phyloP scores from a whole-genome alignment of 257 asterid genomes.

The Nicotiana knightiana region DNA sequence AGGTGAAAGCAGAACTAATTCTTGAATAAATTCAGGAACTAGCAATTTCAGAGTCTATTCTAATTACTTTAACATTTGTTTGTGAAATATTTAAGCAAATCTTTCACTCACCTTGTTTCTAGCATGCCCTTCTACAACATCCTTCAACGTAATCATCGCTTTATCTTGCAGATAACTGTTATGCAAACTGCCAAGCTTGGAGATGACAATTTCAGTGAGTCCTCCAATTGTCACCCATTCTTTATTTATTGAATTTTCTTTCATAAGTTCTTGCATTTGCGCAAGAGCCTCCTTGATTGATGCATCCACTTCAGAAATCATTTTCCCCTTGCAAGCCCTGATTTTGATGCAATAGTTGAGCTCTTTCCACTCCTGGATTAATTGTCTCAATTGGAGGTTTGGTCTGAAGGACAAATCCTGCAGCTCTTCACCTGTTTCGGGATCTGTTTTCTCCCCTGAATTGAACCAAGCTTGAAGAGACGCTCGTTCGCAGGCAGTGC shows the following conservation, averaged over 20 bases:
- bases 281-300: constrained; percentile 32
- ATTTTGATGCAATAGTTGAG: constrained; percentile 50
- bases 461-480: constrained; percentile 45
- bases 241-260: constrained; percentile 37
- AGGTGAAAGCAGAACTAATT: not conserved
- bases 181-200: constrained; percentile 19
- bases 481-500: constrained; percentile 52
- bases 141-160: constrained; percentile 33
- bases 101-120: constrained; percentile 47
- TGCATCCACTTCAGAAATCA: constrained; percentile 22
- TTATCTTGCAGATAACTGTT: constrained; percentile 21
- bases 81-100: not conserved
- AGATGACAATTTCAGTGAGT: constrained; percentile 26
- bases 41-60: not conserved
- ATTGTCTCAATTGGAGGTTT: constrained; percentile 46
- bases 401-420: constrained; percentile 42
- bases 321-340: constrained; percentile 43
- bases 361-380: constrained; percentile 64
- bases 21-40: not conserved
- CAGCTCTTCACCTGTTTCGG: constrained; percentile 49
- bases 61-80: not conserved
- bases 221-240: constrained; percentile 67
- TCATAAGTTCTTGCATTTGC: constrained; percentile 33
- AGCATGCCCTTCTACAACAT: constrained; percentile 41
- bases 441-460: constrained; percentile 40